Percentiles rank a stretch among this genome's conserved stretches.
Evolutionary conservation across 495 filamentous ascomycete genomes (phyloP).

Genomic region (Penicillium turbatum): DNA sequence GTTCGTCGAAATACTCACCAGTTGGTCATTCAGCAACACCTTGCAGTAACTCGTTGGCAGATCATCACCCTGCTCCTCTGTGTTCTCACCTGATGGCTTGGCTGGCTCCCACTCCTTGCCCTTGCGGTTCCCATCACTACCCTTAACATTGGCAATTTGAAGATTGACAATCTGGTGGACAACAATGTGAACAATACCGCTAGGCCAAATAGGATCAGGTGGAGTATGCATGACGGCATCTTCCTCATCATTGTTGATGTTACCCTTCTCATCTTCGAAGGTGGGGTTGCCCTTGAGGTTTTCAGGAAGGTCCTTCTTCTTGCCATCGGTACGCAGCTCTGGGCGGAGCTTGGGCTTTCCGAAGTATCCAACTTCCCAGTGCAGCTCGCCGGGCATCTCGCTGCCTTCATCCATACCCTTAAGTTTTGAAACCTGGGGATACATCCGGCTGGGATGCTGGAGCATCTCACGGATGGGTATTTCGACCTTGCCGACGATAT

Average conservation of each 20-base stretch:
- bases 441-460: constrained; percentile 87
- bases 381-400: constrained; percentile 86
- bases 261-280: constrained; percentile 84
- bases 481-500: constrained; percentile 91
- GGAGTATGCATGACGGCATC: constrained; percentile 85
- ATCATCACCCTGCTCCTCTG: constrained; percentile 70
- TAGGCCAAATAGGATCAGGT: constrained; percentile 91
- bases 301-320: constrained; percentile 69
- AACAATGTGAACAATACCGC: constrained; percentile 75
- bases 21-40: constrained; percentile 80
- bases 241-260: constrained; percentile 68
- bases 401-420: constrained; percentile 74
- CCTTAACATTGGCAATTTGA: constrained; percentile 73
- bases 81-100: constrained; percentile 75
- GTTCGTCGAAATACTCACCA: constrained; percentile 42
- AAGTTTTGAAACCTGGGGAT: constrained; percentile 82
- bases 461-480: constrained; percentile 91
- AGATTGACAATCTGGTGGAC: constrained; percentile 95
- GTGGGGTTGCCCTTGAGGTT: constrained; percentile 66
- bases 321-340: constrained; percentile 80
- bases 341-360: constrained; percentile 79
- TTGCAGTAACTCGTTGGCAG: constrained; percentile 90
- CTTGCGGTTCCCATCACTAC: constrained; percentile 55
- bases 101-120: constrained; percentile 88
- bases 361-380: constrained; percentile 96